Evolutionary conservation across 2,329 filamentous ascomycete genomes (phyloP).

Genomic region (Aurifilum marmelostoma): DNA sequence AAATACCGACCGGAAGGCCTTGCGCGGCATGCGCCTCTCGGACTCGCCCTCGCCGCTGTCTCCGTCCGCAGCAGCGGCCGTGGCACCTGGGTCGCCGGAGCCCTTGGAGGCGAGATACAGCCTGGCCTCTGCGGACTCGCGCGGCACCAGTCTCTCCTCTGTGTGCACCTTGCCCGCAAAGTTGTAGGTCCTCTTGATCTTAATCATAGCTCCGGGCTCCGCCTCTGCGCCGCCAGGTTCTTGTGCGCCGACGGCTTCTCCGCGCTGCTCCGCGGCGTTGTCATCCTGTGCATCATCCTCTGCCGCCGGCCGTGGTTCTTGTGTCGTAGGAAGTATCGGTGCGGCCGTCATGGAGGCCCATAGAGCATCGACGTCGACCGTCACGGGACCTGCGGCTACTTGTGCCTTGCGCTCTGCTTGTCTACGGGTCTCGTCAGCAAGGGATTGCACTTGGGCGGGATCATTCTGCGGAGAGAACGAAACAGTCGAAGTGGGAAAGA

Average conservation of each 20-base stretch:
- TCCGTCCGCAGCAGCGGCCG: conserved; percentile 35
- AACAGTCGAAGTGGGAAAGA: not conserved
- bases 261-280: conserved; percentile 28
- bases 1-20: conserved; percentile 64
- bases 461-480: not conserved
- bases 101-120: conserved; percentile 60
- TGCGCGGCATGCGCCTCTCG: conserved; percentile 51
- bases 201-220: conserved; percentile 51
- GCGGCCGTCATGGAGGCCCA: conserved; percentile 68
- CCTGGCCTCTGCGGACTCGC: conserved; percentile 67
- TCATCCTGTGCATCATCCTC: conserved; percentile 14
- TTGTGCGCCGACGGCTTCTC: not conserved
- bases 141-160: conserved; percentile 70
- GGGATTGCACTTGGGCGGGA: not conserved
- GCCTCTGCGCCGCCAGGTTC: conserved; percentile 29
- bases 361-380: conserved; percentile 71
- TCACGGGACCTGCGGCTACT: conserved; percentile 61
- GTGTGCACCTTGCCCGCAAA: conserved; percentile 74
- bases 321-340: conserved; percentile 38
- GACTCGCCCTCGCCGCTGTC: conserved; percentile 36
- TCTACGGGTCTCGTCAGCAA: conserved; percentile 39
- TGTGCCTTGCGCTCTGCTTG: conserved; percentile 61
- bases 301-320: conserved; percentile 11
- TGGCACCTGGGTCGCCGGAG: conserved; percentile 30
- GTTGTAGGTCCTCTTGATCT: conserved; percentile 72